Evolutionary conservation across 1,284 basidiomycete genomes (phyloP).

Genomic region (Testicularia cyperi): DNA sequence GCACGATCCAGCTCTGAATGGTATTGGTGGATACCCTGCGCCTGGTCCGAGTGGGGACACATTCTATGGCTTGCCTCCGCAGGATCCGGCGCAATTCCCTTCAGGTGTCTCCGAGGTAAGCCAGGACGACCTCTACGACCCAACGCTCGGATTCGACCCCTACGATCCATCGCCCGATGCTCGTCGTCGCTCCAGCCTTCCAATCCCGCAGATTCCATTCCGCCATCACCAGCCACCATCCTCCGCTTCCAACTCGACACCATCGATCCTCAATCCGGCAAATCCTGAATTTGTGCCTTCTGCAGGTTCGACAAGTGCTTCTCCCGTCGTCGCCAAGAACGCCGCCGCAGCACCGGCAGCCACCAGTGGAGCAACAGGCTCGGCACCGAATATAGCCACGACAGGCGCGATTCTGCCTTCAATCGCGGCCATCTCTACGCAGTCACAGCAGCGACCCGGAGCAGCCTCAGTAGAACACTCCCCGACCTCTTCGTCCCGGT

Average conservation of each 20-base stretch:
- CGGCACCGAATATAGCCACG: neutral
- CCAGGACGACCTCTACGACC: constrained; percentile 37
- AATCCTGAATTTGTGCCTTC: constrained; percentile 45
- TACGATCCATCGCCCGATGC: constrained; percentile 32
- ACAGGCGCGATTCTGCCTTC: neutral
- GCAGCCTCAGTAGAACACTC: constrained; percentile 31
- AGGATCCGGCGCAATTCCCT: constrained; percentile 7
- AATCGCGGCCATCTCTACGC: constrained; percentile 6
- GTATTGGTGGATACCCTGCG: constrained; percentile 12
- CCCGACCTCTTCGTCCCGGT: constrained; percentile 32
- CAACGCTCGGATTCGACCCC: constrained; percentile 32
- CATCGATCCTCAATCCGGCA: constrained; percentile 38
- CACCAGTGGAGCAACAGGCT: too few relatives aligned
- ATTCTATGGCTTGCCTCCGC: constrained; percentile 13
- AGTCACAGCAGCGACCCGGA: constrained; percentile 14
- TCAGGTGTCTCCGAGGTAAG: constrained; percentile 28
- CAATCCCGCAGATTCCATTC: constrained; percentile 18
- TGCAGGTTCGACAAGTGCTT: constrained; percentile 31
- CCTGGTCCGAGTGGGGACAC: constrained; percentile 4
- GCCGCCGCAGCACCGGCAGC: too few relatives aligned
- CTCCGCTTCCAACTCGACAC: constrained; percentile 5
- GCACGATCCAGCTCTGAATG: constrained; percentile 17
- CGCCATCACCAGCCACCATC: constrained; percentile 5
- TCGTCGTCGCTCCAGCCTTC: constrained; percentile 30
- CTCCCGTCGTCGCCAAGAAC: constrained; percentile 25